Evolutionary conservation across 208 protist genomes (phyloP), one percentile per base, ranked within the genome.

Genomic region (Trypanosoma mega): DNA sequence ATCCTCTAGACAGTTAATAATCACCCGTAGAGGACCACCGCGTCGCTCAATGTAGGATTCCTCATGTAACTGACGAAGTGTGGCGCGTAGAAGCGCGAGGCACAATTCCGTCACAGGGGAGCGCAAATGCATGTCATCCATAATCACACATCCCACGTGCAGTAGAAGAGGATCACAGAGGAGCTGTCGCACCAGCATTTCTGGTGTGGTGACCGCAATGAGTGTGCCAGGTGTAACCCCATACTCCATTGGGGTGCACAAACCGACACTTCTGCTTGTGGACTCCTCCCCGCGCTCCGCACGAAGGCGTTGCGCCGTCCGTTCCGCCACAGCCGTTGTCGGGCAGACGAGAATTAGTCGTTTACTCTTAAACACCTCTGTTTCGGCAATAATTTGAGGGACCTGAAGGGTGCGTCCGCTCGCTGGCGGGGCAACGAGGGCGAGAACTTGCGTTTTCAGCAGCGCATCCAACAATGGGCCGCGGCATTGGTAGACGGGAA

Each of bases 241-340:
- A 49, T 74, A 67, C 29, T 69, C 61, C 1, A 63, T 55, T 18
- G 14, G 78, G 70, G 21, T 84, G 54, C 47, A 78, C 74, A 66
- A 50, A 29, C 68, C 82, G 3, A 93, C 82, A 1, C 68, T 80
- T 30, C 68, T 70, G 1, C 79, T 76, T 7, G 27, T 21, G 21
- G 65, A 64, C 31, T 88, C 79, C 51, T 96, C 90, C n/a, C 90
- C 86, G 11, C 84, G 77, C 68, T 96, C 90, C 69, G 92, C 80
- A 18, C 87, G 87, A 49, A 96, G 74, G 7, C 90, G 82, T 37
- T 68, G 21, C 18, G 72, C 75, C 14, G 81, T 88, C 23, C 87
- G 76, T 24, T 63, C 67, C 1, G 85, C 90, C 3, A 76, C 69
- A n/a, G 75, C 54, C 7, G 43, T 80, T 21, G 81, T 96, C 2